A percentile compares a stretch with the other conserved stretches of the same genome.
Evolutionary conservation across 768 basidiomycete genomes (phyloP).

Genomic region (Clavulina sp.): DNA sequence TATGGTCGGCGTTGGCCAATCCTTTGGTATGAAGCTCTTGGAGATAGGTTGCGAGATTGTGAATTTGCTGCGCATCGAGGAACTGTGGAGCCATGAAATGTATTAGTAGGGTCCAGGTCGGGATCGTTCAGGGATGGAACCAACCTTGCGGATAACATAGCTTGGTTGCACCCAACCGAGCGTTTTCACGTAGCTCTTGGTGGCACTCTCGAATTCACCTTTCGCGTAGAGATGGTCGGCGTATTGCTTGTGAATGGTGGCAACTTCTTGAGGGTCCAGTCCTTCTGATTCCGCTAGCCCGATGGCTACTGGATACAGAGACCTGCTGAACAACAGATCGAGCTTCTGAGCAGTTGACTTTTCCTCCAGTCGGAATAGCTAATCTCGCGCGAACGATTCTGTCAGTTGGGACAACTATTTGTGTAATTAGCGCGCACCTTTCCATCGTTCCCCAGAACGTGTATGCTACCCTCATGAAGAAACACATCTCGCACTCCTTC

Average conservation of each 20-base stretch:
- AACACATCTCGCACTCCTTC: slow-evolving; percentile 73
- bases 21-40: slow-evolving; percentile 85
- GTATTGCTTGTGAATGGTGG: slow-evolving; percentile 79
- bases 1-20: slow-evolving; percentile 90
- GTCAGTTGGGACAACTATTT: background rate
- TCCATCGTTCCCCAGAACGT: slow-evolving; percentile 61
- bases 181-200: slow-evolving; percentile 83
- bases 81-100: slow-evolving; percentile 35
- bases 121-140: slow-evolving; percentile 10
- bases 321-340: slow-evolving; percentile 66
- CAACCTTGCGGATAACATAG: slow-evolving; percentile 91
- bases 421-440: slow-evolving; percentile 33
- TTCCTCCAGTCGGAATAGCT: slow-evolving; percentile 56
- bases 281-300: slow-evolving; percentile 66
- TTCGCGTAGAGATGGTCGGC: slow-evolving; percentile 85
- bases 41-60: slow-evolving; percentile 86
- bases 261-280: slow-evolving; percentile 53
- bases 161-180: slow-evolving; percentile 81
- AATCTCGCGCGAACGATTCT: no score
- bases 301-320: slow-evolving; percentile 63
- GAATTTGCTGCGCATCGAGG: slow-evolving; percentile 88
- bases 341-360: slow-evolving; percentile 73
- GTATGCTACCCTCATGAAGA: slow-evolving; percentile 66
- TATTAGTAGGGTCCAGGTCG: background rate
- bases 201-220: slow-evolving; percentile 82